Evolutionary conservation across 192 early-diverging fungal genomes (phyloP), one percentile per base, ranked within the genome.

Genomic region (Chytriomyces confervae): DNA sequence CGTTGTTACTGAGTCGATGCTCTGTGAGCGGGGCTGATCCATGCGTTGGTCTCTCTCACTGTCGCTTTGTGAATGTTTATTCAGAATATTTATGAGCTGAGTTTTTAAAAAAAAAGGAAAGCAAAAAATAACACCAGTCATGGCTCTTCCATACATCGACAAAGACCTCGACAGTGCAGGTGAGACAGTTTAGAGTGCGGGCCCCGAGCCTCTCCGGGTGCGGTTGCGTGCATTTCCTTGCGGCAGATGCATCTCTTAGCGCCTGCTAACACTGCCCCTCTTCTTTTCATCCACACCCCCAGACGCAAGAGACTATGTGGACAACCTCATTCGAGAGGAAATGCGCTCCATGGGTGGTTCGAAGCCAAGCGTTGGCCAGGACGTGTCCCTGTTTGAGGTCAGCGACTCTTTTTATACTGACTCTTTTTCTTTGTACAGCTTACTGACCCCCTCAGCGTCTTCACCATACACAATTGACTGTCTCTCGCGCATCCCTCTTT

Each of bases 81-180:
- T 36, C 36, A 36, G 36, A 36, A 36, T 2, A 36, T 36, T 36
- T 36, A 36, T 36, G 36, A 36, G 36, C 36, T 4, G 36, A 36
- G 36, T 36, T 36, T 36, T 4, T 36, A 36, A 36, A 36, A 36
- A 36, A 2, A 1, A 36, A 36, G 3, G 36, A 36, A 36, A 36
- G 36, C 36, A 36, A 36, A 36, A 36, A 36, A 36, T 36, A 36
- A 45, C 44, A 67, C 18, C 53, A 64, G n/a, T 2, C n/a, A 77
- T 77, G 76, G 76, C 76, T 18, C 53, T 85, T 45, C 84, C 84
- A 23, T 85, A 85, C 76, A 75, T 85, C 50, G 84, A 85, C 73
- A 69, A 76, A 36, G 80, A 81, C 18, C 65, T 62, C 43, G 62
- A 74, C 44, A 48, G 61, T 24, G 79, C 74, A 50, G 62, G 82